Conservation (phyloP, 768 basidiomycete genomes). For the Sporobolomyces pararoseus region DNA sequence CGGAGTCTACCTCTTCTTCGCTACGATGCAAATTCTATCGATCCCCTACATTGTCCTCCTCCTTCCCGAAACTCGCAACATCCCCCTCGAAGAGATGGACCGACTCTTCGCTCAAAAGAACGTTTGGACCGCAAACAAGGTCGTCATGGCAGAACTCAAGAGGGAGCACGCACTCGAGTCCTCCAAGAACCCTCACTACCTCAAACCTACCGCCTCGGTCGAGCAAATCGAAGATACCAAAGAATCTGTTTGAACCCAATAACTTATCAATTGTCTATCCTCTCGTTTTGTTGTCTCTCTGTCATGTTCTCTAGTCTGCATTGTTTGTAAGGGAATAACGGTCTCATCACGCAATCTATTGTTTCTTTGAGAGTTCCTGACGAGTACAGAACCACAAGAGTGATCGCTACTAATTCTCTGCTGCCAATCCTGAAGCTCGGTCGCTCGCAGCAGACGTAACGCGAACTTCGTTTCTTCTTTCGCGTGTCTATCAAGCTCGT, state of each 20-base stretch:
- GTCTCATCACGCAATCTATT: too few relatives aligned
- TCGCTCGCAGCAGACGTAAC: too few relatives aligned
- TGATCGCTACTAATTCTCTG: too few relatives aligned
- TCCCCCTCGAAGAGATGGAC: conserved; percentile 55
- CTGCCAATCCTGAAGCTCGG: too few relatives aligned
- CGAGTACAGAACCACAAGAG: too few relatives aligned
- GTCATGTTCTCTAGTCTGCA: neutral
- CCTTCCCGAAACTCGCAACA: conserved; percentile 54
- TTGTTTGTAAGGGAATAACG: too few relatives aligned
- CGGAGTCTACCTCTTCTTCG: conserved; percentile 48
- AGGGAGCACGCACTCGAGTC: conserved; percentile 22
- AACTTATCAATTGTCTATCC: neutral
- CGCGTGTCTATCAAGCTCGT: too few relatives aligned
- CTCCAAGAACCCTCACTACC: neutral
- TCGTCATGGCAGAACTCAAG: conserved; percentile 30
- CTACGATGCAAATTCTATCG: conserved; percentile 47
- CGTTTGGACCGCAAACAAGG: conserved; percentile 34
- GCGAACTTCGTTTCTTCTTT: too few relatives aligned
- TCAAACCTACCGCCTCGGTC: conserved; percentile 7
- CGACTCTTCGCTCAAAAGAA: conserved; percentile 31
- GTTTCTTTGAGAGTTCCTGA: too few relatives aligned
- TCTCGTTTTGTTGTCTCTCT: neutral
- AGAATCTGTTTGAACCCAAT: neutral
- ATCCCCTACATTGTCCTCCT: conserved; percentile 54
- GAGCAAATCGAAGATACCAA: conserved; percentile 23